Evolutionary conservation across 1,139 yeast genomes (phyloP).

Genomic region (Pneumocystis oryctolagi): DNA sequence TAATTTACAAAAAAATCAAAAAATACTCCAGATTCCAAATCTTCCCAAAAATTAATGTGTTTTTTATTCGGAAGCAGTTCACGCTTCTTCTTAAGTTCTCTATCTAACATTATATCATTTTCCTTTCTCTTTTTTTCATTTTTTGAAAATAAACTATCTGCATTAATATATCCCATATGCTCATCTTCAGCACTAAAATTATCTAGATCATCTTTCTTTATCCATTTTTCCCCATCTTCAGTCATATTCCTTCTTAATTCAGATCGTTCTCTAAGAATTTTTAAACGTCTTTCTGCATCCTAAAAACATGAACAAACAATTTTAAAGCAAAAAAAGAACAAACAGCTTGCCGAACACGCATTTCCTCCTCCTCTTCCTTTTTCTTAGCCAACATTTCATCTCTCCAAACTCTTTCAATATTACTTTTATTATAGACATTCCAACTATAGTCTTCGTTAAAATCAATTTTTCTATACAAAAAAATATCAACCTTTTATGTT

Average conservation of each 20-base stretch:
- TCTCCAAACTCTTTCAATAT: constrained; percentile 21
- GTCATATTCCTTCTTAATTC: neutral
- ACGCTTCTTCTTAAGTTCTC: neutral
- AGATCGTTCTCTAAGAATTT: neutral
- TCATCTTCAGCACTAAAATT: neutral
- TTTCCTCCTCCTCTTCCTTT: constrained; percentile 12
- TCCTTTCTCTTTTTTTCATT: neutral
- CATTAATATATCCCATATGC: neutral
- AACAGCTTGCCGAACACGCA: constrained; percentile 6
- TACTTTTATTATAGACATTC: constrained; percentile 21
- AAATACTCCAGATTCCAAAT: constrained; percentile 1
- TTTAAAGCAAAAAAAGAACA: neutral
- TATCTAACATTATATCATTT: neutral
- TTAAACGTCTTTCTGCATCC: neutral
- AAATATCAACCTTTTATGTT: neutral
- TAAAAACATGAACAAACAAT: neutral
- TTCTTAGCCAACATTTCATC: constrained; percentile 20
- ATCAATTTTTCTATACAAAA: neutral
- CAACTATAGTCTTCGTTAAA: constrained; percentile 20
- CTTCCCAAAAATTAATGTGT: constrained; percentile 2
- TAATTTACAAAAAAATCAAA: neutral
- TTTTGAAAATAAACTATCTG: neutral
- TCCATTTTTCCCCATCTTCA: neutral
- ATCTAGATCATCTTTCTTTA: neutral
- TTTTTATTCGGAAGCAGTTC: neutral